A percentile compares a stretch with the other conserved stretches of the same genome.
These are phyloP conservation scores for Lathyrus sativus DNA, from an alignment of 306 rosid species.

Conservation along the genomic window DNA sequence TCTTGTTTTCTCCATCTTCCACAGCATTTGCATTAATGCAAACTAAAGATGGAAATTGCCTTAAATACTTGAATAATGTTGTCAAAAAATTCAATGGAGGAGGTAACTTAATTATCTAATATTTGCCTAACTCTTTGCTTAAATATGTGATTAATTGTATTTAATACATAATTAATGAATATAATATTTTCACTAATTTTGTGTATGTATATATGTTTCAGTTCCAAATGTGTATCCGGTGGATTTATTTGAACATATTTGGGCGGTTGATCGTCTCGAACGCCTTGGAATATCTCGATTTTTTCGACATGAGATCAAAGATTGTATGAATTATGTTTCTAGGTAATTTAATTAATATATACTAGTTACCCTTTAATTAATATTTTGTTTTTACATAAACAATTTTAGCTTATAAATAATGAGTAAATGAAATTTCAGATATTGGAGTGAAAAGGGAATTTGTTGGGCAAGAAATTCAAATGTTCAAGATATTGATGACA, in stretches of 20 bases:
- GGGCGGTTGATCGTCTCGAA: slow-evolving; percentile 81
- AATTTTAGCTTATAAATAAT: background rate
- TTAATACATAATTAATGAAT: background rate
- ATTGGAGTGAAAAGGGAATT: slow-evolving; percentile 81
- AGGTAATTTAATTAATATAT: slow-evolving; percentile 53
- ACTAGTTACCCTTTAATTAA: slow-evolving; percentile 11
- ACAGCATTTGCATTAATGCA: slow-evolving; percentile 89
- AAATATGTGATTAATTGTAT: background rate
- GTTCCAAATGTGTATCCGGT: slow-evolving; percentile 89
- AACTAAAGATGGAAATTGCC: slow-evolving; percentile 68
- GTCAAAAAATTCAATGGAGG: slow-evolving; percentile 80
- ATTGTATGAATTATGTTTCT: slow-evolving; percentile 57
- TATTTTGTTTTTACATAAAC: background rate
- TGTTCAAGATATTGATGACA: slow-evolving; percentile 87
- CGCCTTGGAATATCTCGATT: slow-evolving; percentile 79
- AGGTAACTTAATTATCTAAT: slow-evolving; percentile 47
- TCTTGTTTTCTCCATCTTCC: slow-evolving; percentile 90
- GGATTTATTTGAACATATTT: slow-evolving; percentile 82
- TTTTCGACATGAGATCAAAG: slow-evolving; percentile 62
- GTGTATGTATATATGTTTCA: slow-evolving; percentile 6
- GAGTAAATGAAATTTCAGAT: slow-evolving; percentile 41
- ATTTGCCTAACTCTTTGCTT: background rate
- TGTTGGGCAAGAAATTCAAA: slow-evolving; percentile 80
- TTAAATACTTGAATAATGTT: slow-evolving; percentile 56
- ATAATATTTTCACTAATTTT: background rate